Evolutionary conservation across 2,329 filamentous ascomycete genomes (phyloP).

Genomic region (Beauveria pseudobassiana): DNA sequence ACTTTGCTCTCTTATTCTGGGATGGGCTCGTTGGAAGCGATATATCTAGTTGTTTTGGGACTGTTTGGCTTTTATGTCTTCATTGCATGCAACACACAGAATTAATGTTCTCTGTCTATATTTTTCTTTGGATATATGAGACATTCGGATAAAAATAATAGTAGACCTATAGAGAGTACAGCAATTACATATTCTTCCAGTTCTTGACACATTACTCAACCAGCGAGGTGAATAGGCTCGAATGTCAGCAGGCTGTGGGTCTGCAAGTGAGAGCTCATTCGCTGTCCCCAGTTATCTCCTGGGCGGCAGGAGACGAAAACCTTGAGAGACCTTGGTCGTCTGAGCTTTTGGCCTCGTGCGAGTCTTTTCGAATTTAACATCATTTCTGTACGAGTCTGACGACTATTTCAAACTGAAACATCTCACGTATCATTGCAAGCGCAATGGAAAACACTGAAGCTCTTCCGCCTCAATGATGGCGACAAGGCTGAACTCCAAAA

Average conservation of each 20-base stretch:
- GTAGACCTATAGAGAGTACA: neutral
- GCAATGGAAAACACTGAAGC: conserved; percentile 42
- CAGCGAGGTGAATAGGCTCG: neutral
- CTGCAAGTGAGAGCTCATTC: neutral
- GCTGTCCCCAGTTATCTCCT: neutral
- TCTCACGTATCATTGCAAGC: conserved; percentile 1
- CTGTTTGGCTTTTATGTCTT: neutral
- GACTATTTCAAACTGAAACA: neutral
- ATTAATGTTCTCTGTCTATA: neutral
- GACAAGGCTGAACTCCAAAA: conserved; percentile 85
- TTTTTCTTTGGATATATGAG: neutral
- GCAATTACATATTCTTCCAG: neutral
- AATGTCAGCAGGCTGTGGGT: neutral
- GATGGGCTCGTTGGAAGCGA: conserved; percentile 36
- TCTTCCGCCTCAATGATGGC: conserved; percentile 65
- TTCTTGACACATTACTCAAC: neutral
- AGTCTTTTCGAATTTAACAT: neutral
- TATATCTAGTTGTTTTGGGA: conserved; percentile 34
- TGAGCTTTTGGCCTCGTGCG: neutral
- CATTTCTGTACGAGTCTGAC: neutral
- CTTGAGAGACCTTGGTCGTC: neutral
- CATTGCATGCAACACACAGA: neutral
- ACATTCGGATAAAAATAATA: neutral
- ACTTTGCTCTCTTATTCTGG: conserved; percentile 41
- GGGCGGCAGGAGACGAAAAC: neutral